A percentile compares a stretch with the other conserved stretches of the same genome.
phyloP scores from a whole-genome alignment of 805 yeast genomes.

The Cyberlindnera misumaiensis region DNA sequence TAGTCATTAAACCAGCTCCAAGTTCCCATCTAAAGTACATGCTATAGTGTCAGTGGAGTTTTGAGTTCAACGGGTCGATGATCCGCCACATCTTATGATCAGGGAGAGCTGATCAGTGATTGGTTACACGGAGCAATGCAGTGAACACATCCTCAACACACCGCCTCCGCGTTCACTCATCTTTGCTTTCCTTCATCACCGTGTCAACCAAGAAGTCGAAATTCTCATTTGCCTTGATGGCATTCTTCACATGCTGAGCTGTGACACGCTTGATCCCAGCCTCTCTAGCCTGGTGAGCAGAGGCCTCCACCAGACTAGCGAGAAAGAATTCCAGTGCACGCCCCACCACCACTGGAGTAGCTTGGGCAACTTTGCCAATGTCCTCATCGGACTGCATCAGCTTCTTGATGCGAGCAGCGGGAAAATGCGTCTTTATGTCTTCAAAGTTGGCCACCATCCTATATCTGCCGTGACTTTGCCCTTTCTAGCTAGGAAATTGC shows the following conservation, averaged over 20 bases:
- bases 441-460: constrained; percentile 24
- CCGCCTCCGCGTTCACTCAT: constrained; percentile 6
- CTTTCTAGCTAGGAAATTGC: too few relatives aligned
- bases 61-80: too few relatives aligned
- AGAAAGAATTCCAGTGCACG: constrained; percentile 89
- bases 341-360: constrained; percentile 97
- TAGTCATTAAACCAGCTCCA: too few relatives aligned
- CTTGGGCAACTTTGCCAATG: constrained; percentile 97
- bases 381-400: constrained; percentile 98
- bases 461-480: neutral
- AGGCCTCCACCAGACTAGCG: constrained; percentile 80
- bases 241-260: constrained; percentile 75
- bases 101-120: too few relatives aligned
- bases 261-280: constrained; percentile 75
- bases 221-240: constrained; percentile 79
- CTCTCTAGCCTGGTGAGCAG: constrained; percentile 68
- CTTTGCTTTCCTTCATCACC: constrained; percentile 22
- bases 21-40: too few relatives aligned
- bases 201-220: constrained; percentile 85
- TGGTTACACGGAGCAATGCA: too few relatives aligned
- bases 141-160: neutral
- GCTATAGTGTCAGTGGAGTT: too few relatives aligned
- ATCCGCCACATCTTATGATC: too few relatives aligned
- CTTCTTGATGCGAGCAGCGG: constrained; percentile 90
- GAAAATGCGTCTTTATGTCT: constrained; percentile 71